phyloP scores from a whole-genome alignment of 192 early-diverging fungal genomes.

The Diversispora epigaea region DNA sequence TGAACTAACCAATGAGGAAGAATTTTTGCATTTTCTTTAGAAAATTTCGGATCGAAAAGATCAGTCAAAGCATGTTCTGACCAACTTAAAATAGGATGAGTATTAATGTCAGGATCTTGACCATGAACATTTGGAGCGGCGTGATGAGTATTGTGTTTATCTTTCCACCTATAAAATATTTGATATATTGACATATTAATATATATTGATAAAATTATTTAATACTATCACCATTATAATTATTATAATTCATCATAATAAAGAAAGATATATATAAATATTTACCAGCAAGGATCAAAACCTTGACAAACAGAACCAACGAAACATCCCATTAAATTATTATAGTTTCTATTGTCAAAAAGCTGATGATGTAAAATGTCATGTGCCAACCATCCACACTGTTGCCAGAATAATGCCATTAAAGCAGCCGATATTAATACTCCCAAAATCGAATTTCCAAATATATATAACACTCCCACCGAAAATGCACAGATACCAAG shows the following conservation, averaged over 20 bases:
- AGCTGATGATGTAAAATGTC: constrained; percentile 83
- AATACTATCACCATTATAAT: neutral
- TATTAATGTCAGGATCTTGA: constrained; percentile 84
- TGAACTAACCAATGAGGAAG: constrained; percentile 44
- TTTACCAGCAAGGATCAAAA: constrained; percentile 69
- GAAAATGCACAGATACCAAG: constrained; percentile 52
- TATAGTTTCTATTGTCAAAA: constrained; percentile 64
- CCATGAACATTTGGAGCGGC: constrained; percentile 74
- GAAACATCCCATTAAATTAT: constrained; percentile 65
- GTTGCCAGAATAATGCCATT: constrained; percentile 78
- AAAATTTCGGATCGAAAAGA: constrained; percentile 48
- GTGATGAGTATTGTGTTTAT: constrained; percentile 89
- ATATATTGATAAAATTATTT: too few species aligned
- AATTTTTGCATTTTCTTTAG: constrained; percentile 49
- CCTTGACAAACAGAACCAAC: constrained; percentile 76
- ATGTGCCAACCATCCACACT: constrained; percentile 82
- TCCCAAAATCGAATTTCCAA: constrained; percentile 52
- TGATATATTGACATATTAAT: neutral
- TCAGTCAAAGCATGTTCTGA: constrained; percentile 58
- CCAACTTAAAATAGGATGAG: constrained; percentile 80
- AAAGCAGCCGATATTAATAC: constrained; percentile 56
- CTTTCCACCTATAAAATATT: constrained; percentile 71
- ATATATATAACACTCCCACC: constrained; percentile 49
- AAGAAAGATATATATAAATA: too few species aligned
- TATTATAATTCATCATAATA: too few species aligned